Base-by-base conservation (phyloP, 257 asterid species). In the Parsonsia alboflavescens region DNA sequence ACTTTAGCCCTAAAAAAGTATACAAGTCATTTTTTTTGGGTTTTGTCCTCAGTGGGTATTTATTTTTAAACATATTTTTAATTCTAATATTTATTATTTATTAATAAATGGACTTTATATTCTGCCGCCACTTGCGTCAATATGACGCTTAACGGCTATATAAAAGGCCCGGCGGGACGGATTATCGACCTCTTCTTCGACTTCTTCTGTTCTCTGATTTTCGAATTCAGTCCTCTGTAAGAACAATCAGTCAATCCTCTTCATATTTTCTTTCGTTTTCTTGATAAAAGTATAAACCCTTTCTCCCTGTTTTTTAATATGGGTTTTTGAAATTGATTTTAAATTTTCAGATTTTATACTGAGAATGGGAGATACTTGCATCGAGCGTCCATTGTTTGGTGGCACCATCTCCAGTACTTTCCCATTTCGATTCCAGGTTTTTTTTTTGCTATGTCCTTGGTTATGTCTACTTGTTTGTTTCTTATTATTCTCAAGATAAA, bases 381-480 rank as follows among this genome's bases (percentile, higher is more conserved):
- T 75, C 21, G 85, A 71, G 15, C 90, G 87, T 42, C 81, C 91
- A 19, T 86, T 91, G 24, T 93, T 91, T 65, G 97, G 94, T 76
- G 97, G 96, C 70, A 88, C 98, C 22, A 81, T 91, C 74, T 68
- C 83, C 83, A 80, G 87, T 73, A 46, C 85, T 33, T 90, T 93
- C 73, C 97, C 98, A 65, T 68, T 78, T 26, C 96, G 98, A 28
- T 88, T 91, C 81, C 82, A 85, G 95, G 97, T 91, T 54, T 21
- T 3, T 52, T 26, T 52, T n/a, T 21, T 7, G 0, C 48, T 9
- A 5, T 24, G 65, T 41, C 6, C 3, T 19, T 36, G 45, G 26
- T 36, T 64, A 19, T 17, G 44, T 21, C 45, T 24, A n/a, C 28
- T 63, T 7, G 4, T 8, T 36, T 30, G 36, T 16, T 10, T 7